Percentiles rank a stretch among this genome's conserved stretches.
These are phyloP conservation scores for Priceomyces medius DNA, from an alignment of 805 yeast genomes.

Conservation along the genomic window DNA sequence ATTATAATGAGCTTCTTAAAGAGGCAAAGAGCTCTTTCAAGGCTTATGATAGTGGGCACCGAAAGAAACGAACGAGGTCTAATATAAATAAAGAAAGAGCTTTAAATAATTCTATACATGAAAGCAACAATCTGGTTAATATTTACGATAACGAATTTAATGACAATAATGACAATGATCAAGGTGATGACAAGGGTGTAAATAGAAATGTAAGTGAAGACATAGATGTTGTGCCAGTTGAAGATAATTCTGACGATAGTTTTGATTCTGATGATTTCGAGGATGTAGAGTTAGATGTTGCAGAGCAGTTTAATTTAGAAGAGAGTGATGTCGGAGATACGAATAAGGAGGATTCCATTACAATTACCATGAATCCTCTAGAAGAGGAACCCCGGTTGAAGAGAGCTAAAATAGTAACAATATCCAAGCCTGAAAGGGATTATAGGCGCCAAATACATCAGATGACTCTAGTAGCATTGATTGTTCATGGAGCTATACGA, in stretches of 20 bases:
- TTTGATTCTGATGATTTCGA: conserved; percentile 29
- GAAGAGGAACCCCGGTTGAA: conserved; percentile 15
- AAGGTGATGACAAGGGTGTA: neutral
- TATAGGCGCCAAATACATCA: conserved; percentile 58
- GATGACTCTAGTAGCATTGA: conserved; percentile 54
- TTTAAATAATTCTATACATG: neutral
- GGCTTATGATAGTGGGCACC: neutral
- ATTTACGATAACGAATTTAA: conserved; percentile 8
- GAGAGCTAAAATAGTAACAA: conserved; percentile 30
- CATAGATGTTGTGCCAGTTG: neutral
- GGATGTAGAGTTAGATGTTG: conserved; percentile 23
- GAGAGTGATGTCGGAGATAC: conserved; percentile 5
- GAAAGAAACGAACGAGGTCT: conserved; percentile 3
- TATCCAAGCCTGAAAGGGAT: conserved; percentile 55
- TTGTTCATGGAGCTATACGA: conserved; percentile 64
- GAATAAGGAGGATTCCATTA: conserved; percentile 8
- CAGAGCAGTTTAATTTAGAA: neutral
- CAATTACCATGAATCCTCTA: conserved; percentile 16
- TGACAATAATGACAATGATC: conserved; percentile 5
- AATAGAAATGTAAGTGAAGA: neutral
- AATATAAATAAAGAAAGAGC: neutral
- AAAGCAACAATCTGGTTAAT: neutral
- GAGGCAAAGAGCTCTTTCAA: conserved; percentile 6
- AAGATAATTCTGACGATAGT: conserved; percentile 40
- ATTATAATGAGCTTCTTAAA: conserved; percentile 11